These are phyloP conservation scores for Petasospora rhodanensis DNA, from an alignment of 1,139 yeast genomes.

Conservation along the genomic window DNA sequence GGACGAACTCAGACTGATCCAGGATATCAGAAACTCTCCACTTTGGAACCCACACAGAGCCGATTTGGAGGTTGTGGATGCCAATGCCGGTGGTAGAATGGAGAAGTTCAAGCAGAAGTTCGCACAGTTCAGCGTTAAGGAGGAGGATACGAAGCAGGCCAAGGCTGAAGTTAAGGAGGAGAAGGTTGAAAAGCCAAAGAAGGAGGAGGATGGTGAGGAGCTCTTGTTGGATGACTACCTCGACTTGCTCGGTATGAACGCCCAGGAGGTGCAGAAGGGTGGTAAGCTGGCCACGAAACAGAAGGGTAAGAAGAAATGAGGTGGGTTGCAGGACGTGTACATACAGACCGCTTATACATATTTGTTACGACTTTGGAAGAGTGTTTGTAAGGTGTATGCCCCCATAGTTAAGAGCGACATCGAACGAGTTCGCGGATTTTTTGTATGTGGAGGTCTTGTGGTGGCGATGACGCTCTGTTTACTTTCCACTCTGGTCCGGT, in stretches of 20 bases:
- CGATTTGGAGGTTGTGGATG: slow-evolving; percentile 69
- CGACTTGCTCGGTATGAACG: slow-evolving; percentile 60
- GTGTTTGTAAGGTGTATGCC: no score
- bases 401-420: no score
- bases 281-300: slow-evolving; percentile 59
- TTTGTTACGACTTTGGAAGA: no score
- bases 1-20: slow-evolving; percentile 77
- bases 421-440: no score
- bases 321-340: not conserved
- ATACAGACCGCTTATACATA: no score
- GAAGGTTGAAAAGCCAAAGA: slow-evolving; percentile 13
- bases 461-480: no score
- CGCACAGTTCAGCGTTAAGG: slow-evolving; percentile 43
- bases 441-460: no score
- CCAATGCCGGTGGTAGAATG: slow-evolving; percentile 80
- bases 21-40: slow-evolving; percentile 82
- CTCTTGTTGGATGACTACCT: slow-evolving; percentile 49
- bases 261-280: slow-evolving; percentile 53
- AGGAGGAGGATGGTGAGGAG: slow-evolving; percentile 26
- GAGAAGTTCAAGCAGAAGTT: slow-evolving; percentile 81
- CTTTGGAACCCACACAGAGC: slow-evolving; percentile 86
- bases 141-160: slow-evolving; percentile 11
- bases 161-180: slow-evolving; percentile 18
- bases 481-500: no score
- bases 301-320: slow-evolving; percentile 38